Evolutionary conservation across 495 filamentous ascomycete species (phyloP), one percentile per base, ranked within the genome.

Genomic region (Podospora bellae-mahoneyi): DNA sequence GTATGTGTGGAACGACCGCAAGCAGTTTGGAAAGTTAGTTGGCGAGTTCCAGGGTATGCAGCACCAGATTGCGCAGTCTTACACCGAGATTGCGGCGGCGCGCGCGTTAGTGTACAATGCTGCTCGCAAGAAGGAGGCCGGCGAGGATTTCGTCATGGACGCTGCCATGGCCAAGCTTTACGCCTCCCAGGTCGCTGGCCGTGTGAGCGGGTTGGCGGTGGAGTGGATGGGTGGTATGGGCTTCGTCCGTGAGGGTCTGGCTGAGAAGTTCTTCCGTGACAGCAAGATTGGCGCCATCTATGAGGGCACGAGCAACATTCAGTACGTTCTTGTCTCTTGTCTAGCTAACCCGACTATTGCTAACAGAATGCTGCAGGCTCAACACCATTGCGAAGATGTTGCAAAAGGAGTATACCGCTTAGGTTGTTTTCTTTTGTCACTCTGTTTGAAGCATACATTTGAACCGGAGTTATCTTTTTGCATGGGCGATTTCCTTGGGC

Each of bases 201-300:
- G 88, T 63, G 94, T 98, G 23, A 90, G 91, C 62, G 89, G 93
- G 10, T 87, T 88, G 13, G 95, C 94, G 3, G 87, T 99, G 19
- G 95, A 98, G 81, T 98, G 96, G 95, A 97, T 97, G 94, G 95
- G 95, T 44, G 95, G 95, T 63, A 97, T 97, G 95, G 85, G 86
- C 15, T 99, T 99, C 73, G 95, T 98, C 53, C 84, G 95, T 55
- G 95, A 99, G 78, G 95, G 95, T 2, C 88, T 97, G 69, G 95
- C 96, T 4, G 95, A 99, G 89, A 99, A 99, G 87, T 96, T 90
- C 83, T 99, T 89, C 84, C 85, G 95, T 26, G 95, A 99, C 78
- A 94, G 91, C 83, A 99, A 97, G 88, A 99, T 99, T 76, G 95
- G 95, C 2, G 93, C 92, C 59, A 98, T 99, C 71, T 98, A 99